Percentiles rank a stretch among this genome's conserved stretches.
Conservation (phyloP, 2,329 filamentous ascomycete species). For the Leptodontidium sp. region DNA sequence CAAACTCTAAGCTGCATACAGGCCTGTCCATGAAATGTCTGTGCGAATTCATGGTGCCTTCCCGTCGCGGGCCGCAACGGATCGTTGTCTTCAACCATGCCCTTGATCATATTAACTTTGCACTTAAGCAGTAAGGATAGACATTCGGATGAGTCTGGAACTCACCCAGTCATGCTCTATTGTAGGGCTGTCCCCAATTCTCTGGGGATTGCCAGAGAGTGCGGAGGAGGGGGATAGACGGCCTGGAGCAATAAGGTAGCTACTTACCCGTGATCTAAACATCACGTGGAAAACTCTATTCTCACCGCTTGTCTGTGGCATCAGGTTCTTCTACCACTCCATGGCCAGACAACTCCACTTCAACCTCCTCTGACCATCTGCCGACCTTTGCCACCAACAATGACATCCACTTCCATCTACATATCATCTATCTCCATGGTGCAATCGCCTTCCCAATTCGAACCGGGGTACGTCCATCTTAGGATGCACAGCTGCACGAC, state of each 20-base stretch:
- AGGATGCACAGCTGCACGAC: not conserved
- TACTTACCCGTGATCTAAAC: not conserved
- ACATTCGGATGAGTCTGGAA: not conserved
- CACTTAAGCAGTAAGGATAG: constrained; percentile 15
- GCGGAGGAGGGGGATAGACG: not conserved
- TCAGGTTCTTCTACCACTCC: not conserved
- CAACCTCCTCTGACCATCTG: not conserved
- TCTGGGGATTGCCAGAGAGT: not conserved
- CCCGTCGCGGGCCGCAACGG: constrained; percentile 14
- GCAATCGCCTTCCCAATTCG: not conserved
- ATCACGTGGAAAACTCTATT: constrained; percentile 4
- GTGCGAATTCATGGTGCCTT: constrained; percentile 16
- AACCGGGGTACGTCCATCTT: constrained; percentile 5
- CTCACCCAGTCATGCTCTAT: no score
- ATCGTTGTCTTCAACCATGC: not conserved
- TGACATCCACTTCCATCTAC: not conserved
- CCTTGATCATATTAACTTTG: not conserved
- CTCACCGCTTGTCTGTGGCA: constrained; percentile 13
- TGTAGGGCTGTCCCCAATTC: no score
- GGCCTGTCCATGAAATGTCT: constrained; percentile 16
- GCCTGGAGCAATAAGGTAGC: no score
- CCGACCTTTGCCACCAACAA: not conserved
- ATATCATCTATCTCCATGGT: constrained; percentile 1
- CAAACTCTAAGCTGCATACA: constrained; percentile 9
- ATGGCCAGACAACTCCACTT: not conserved